A percentile compares a stretch with the other conserved stretches of the same genome.
phyloP scores from a whole-genome alignment of 1,284 basidiomycete genomes.

The Stereum hirsutum region DNA sequence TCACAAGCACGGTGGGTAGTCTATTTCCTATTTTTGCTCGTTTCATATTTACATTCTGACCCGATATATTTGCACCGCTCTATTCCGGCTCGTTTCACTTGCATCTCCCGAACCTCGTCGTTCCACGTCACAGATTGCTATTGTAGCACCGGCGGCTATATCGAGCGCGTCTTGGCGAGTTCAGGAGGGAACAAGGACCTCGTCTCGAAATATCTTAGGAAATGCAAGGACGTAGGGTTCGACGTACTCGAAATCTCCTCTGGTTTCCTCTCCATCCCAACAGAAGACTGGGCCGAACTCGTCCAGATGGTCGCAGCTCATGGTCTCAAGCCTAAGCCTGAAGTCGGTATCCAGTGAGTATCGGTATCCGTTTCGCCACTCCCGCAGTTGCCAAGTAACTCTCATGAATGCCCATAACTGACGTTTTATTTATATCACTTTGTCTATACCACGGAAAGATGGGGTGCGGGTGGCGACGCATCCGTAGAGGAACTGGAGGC shows the following conservation, averaged over 20 bases:
- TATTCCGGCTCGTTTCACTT: no score
- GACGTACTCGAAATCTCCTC: conserved; percentile 36
- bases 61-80: no score
- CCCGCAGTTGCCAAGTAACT: no score
- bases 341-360: conserved; percentile 28
- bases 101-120: neutral
- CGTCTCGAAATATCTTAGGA: conserved; percentile 28
- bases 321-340: conserved; percentile 35
- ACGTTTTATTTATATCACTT: neutral
- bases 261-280: conserved; percentile 36
- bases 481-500: conserved; percentile 28
- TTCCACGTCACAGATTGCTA: conserved; percentile 18
- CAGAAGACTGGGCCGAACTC: conserved; percentile 32
- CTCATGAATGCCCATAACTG: no score
- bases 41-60: no score
- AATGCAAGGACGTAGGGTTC: conserved; percentile 32
- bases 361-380: neutral
- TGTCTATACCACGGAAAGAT: conserved; percentile 16
- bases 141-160: conserved; percentile 34
- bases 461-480: conserved; percentile 35
- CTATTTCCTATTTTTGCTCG: no score
- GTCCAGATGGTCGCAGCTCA: conserved; percentile 31
- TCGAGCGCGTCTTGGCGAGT: conserved; percentile 30
- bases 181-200: conserved; percentile 25
- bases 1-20: conserved; percentile 32